Base-by-base conservation (phyloP, 306 rosid genomes). In the Quercus ilex region DNA sequence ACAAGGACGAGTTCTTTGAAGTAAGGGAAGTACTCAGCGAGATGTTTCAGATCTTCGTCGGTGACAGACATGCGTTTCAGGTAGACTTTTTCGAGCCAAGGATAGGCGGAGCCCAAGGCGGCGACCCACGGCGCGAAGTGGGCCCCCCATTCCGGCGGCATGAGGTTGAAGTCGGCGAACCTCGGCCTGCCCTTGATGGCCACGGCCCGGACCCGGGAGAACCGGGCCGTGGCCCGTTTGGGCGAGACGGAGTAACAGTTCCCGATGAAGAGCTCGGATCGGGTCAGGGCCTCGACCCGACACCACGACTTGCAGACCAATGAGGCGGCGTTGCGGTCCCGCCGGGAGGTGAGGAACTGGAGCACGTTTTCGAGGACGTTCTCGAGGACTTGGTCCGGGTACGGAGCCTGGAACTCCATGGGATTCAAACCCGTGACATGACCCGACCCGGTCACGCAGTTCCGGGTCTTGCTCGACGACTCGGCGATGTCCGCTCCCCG, bases 281-380 rank as follows among this genome's bases (percentile, higher is more conserved):
- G 91, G 77, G 98, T 91, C 71, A 88, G 90, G 4, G 98, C 94
- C 83, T 94, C 97, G 55, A 82, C 97, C 3, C 94, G 93, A 80
- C 79, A 94, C 98, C 98, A 94, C 5, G 92, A 92, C 86, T 90
- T 91, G 86, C 97, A 92, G 51, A 94, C 97, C 87, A 94, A 90
- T 86, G 98, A 92, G 88, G 97, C 98, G 30, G 96, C 92, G 93
- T 86, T 93, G 28, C 98, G 95, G 91, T 93, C 98, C 6, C 88
- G 85, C 38, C 97, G 88, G 8, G 89, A 85, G 58, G 89, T 82
- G 28, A 93, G 93, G 79, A 93, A 93, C 88, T 90, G 92, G 62
- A 93, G 95, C n/a, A 93, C 98, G 95, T 88, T 93, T 30, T 93
- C 98, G 2, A 93, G 91, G 3, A 93, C 98, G 86, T 93, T 93